phyloP scores from a whole-genome alignment of 129 eudicot species.

The Chrysanthemum seticuspe region DNA sequence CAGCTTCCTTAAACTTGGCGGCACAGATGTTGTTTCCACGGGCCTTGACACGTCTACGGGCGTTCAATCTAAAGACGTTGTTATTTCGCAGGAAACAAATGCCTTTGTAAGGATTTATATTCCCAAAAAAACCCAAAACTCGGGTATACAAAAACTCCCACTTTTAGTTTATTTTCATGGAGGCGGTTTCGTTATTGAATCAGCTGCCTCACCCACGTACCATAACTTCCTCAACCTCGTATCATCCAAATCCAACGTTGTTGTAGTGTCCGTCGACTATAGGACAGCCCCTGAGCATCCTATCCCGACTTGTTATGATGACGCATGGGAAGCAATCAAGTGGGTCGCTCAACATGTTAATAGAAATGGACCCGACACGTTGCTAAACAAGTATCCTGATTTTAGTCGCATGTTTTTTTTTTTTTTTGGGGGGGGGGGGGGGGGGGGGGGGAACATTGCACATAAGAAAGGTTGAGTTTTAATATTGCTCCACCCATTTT shows the following conservation, averaged over 20 bases:
- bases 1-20: conserved; percentile 38
- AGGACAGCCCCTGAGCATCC: conserved; percentile 50
- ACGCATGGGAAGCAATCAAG: conserved; percentile 55
- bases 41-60: conserved; percentile 43
- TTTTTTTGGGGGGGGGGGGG: too few species aligned
- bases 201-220: conserved; percentile 28
- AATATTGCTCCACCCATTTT: conserved; percentile 51
- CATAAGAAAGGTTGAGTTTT: conserved; percentile 39
- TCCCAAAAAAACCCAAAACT: conserved; percentile 20
- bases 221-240: conserved; percentile 30
- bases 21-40: conserved; percentile 30
- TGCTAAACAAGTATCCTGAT: conserved; percentile 40
- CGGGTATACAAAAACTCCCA: conserved; percentile 37
- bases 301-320: conserved; percentile 42
- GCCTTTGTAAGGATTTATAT: conserved; percentile 47
- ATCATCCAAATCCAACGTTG: conserved; percentile 11
- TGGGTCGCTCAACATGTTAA: conserved; percentile 50
- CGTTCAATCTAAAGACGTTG: conserved; percentile 49
- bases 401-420: conserved; percentile 24
- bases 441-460: conserved; percentile 41
- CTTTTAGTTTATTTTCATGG: conserved; percentile 61
- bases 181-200: conserved; percentile 43
- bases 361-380: conserved; percentile 25
- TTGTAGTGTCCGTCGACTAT: conserved; percentile 44
- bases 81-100: conserved; percentile 34